These are phyloP conservation scores for Juncus inflexus DNA, from an alignment of 176 grass and related monocot genomes.

Conservation along the genomic window DNA sequence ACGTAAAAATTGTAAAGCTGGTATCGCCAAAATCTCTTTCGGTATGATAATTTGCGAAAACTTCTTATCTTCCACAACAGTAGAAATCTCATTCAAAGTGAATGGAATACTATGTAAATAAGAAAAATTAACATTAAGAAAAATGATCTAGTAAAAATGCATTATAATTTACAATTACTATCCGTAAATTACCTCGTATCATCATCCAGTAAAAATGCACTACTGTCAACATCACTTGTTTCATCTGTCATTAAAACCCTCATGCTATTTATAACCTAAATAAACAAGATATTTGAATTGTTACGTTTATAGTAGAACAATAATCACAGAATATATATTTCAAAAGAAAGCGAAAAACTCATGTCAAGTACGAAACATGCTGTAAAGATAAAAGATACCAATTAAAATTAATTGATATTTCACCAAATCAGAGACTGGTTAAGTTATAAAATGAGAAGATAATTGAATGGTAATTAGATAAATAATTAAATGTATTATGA, in stretches of 20 bases:
- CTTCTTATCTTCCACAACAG: slow-evolving; percentile 57
- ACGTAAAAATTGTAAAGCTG: slow-evolving; percentile 63
- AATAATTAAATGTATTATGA: slow-evolving; percentile 18
- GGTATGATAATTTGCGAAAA: slow-evolving; percentile 53
- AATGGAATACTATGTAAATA: slow-evolving; percentile 66
- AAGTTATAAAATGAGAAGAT: neutral
- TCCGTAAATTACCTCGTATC: slow-evolving; percentile 42
- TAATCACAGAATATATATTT: neutral
- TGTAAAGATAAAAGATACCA: neutral
- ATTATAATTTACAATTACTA: neutral
- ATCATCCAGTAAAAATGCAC: slow-evolving; percentile 72
- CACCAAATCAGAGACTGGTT: no score
- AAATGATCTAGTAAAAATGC: no score
- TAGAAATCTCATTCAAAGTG: slow-evolving; percentile 66
- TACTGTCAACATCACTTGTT: slow-evolving; percentile 38
- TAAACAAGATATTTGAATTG: slow-evolving; percentile 15
- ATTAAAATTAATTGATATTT: neutral
- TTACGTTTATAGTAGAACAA: neutral
- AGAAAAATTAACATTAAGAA: neutral
- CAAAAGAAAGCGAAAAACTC: no score
- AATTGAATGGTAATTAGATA: slow-evolving; percentile 20
- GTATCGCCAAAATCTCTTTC: slow-evolving; percentile 46
- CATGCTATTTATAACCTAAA: slow-evolving; percentile 77
- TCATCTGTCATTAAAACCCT: slow-evolving; percentile 47
- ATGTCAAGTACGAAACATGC: neutral